Base-by-base conservation (phyloP, 768 basidiomycete species). In the Termitomyces sp. region DNA sequence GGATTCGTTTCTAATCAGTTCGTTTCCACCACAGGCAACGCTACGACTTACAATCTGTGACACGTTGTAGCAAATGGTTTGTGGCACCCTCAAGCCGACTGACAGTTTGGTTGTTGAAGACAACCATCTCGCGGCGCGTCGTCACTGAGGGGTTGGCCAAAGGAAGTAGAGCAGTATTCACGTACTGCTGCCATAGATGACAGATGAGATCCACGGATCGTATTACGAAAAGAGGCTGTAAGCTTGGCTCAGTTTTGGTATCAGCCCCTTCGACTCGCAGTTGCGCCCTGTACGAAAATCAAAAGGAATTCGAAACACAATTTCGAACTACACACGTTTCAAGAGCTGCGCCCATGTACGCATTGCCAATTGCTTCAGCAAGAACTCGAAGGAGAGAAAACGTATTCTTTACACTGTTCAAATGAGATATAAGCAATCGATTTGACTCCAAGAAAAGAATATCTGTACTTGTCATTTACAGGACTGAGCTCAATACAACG, bases 141-240 rank as follows among this genome's bases (percentile, higher is more conserved):
- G 94, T 93, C 6, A 95, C 90, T 0, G 90, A 91, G 11, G 86
- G 85, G 56, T 83, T 86, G 0, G 92, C 88, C 15, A 99, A 77
- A 0, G 97, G 95, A 14, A 97, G 77, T 6, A 99, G 71, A 0
- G 94, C 97, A 19, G 91, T 89, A 49, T 89, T 89, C 64, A 93
- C 83, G 70, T 98, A 99, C 68, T 91, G 90, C 66, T 98, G 97
- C 96, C 95, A 98, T 11, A 99, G 81, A 67, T 98, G 92, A 66
- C 90, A 93, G 55, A 96, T 87, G 45, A 96, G 81, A 71, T 96
- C 94, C 35, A 89, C 83, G 3, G 80, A 75, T 55, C 78, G 80
- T 63, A 98, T 73, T 21, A 89, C 80, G 0, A 73, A 64, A 6
- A 98, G 68, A 3, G 81, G 72, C 50, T 86, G 81, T 23, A 97